phyloP scores from a whole-genome alignment of 2,329 filamentous ascomycete species.

The Waltergamsia citrina region DNA sequence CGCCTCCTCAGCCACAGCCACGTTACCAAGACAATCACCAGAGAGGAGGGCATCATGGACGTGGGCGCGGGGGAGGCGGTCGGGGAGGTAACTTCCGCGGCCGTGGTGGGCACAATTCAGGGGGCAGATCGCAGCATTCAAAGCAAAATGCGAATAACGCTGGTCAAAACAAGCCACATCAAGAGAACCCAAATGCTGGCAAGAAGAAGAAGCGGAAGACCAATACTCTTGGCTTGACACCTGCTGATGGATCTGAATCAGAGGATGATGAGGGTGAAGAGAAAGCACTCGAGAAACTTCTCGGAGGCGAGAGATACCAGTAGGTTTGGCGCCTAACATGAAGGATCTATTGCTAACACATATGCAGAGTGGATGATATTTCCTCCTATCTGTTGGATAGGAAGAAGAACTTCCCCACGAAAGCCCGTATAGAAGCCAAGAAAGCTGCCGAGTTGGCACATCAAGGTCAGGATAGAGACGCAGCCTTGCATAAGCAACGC shows the following conservation, averaged over 20 bases:
- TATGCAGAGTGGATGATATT: slow-evolving; percentile 54
- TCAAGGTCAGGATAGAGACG: slow-evolving; percentile 51
- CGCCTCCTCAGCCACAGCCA: slow-evolving; percentile 17
- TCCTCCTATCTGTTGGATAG: slow-evolving; percentile 74
- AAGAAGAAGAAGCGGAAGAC: slow-evolving; percentile 66
- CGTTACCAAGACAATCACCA: slow-evolving; percentile 17
- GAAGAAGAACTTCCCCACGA: slow-evolving; percentile 71
- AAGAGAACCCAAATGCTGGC: slow-evolving; percentile 34
- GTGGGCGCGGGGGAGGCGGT: slow-evolving; percentile 29
- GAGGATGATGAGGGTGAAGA: slow-evolving; percentile 66
- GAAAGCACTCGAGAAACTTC: slow-evolving; percentile 48
- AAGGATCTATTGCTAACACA: slow-evolving; percentile 6
- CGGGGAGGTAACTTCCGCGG: slow-evolving; percentile 15
- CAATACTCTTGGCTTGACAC: slow-evolving; percentile 63
- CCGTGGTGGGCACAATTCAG: slow-evolving; percentile 3
- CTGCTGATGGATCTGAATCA: slow-evolving; percentile 51
- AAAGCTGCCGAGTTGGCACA: slow-evolving; percentile 37
- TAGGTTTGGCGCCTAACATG: slow-evolving; percentile 2
- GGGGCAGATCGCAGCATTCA: no score
- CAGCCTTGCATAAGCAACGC: slow-evolving; percentile 46
- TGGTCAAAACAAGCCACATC: slow-evolving; percentile 12
- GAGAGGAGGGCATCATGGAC: slow-evolving; percentile 24
- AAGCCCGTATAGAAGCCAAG: slow-evolving; percentile 56
- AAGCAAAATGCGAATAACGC: slow-evolving; percentile 6
- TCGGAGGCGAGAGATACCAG: slow-evolving; percentile 34